phyloP scores from a whole-genome alignment of 371 early-diverging fungal genomes.

The Enterocytospora artemiae region DNA sequence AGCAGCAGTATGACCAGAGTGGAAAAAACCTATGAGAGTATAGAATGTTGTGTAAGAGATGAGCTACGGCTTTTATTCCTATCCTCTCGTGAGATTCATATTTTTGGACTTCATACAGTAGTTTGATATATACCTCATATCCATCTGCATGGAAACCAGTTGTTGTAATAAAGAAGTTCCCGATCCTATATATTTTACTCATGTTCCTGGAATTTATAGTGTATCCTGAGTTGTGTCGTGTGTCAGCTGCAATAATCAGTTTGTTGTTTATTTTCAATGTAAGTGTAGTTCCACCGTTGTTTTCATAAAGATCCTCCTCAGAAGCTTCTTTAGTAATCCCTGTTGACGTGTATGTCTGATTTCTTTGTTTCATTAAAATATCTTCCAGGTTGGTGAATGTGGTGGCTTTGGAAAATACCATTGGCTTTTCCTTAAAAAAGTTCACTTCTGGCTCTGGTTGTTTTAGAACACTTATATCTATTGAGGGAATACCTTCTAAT shows the following conservation, averaged over 20 bases:
- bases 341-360: too few relatives aligned
- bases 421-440: too few relatives aligned
- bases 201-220: constrained; percentile 79
- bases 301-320: constrained; percentile 59
- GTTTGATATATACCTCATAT: constrained; percentile 68
- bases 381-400: too few relatives aligned
- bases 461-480: too few relatives aligned
- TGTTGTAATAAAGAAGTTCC: constrained; percentile 69
- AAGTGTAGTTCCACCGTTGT: constrained; percentile 72
- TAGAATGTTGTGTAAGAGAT: constrained; percentile 78
- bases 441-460: too few relatives aligned
- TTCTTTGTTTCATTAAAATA: too few relatives aligned
- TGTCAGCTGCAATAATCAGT: constrained; percentile 84
- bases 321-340: not conserved
- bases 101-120: constrained; percentile 64
- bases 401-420: too few relatives aligned
- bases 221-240: constrained; percentile 86
- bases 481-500: too few relatives aligned
- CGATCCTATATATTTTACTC: constrained; percentile 76
- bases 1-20: constrained; percentile 76
- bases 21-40: constrained; percentile 92
- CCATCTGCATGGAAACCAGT: constrained; percentile 89
- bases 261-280: constrained; percentile 86
- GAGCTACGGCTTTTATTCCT: constrained; percentile 76
- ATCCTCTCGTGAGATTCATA: constrained; percentile 65